Base-by-base conservation (phyloP, 495 filamentous ascomycete genomes). In the Xylaria intraflava region DNA sequence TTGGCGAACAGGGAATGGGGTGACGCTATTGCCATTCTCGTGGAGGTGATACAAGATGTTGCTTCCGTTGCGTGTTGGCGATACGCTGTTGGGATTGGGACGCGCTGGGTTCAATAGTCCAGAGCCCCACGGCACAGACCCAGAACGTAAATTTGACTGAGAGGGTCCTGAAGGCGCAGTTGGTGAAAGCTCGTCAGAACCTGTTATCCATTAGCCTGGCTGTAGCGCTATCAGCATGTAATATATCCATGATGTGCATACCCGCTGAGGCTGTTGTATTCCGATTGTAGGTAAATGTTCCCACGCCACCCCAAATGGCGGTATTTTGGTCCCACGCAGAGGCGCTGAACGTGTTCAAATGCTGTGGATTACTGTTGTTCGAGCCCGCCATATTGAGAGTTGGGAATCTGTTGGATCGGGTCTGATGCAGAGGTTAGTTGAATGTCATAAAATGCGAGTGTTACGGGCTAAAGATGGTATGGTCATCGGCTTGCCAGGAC, bases 261-360 rank as follows among this genome's bases (percentile, higher is more conserved):
- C 8, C 35, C 17, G 35, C 35, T 5, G 35, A 38, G 16, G 35
- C 31, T 33, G 31, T 38, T 17, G 35, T 23, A 19, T 36, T 46
- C 31, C 27, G n/a, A 10, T 62, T 73, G 45, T 64, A 78, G 39
- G 64, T 70, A 14, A 58, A 33, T 42, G 85, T 78, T 23, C 76
- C 71, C 45, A 83, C 53, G 61, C 73, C 81, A 35, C 77, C 74
- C 84, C 84, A 89, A 19, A 88, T 86, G 30, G 72, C 80, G 57
- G n/a, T n/a, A n/a, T 69, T 76, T 9, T 66, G 42, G 71, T 81
- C 82, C 69, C 76, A 78, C 17, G 36, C 71, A 65, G 64, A 79
- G 75, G 30, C 73, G 64, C 31, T 70, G 71, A 45, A 73, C 64
- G 62, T 78, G n/a, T 46, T 62, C 38, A 67, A 53, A 39, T 68